These are phyloP conservation scores for Globisporangium spiculum DNA, from an alignment of 352 stramenopile species.

Conservation along the genomic window DNA sequence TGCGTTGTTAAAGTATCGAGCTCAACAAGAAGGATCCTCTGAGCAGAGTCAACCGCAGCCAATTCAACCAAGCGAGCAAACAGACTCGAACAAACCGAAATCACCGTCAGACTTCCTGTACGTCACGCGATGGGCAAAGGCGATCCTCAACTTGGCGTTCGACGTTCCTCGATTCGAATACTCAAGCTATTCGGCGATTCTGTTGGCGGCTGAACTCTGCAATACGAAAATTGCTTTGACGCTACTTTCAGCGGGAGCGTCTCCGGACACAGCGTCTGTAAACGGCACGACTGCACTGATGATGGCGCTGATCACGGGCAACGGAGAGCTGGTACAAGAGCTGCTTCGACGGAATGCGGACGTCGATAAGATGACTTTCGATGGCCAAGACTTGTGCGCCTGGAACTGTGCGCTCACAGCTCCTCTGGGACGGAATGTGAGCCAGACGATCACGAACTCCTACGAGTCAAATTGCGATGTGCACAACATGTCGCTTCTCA, in stretches of 20 bases:
- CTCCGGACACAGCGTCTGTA: constrained; percentile 23
- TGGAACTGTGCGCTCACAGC: constrained; percentile 54
- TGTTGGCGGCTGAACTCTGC: constrained; percentile 52
- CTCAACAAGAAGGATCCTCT: not conserved
- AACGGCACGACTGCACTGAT: constrained; percentile 54
- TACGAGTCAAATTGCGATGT: constrained; percentile 16
- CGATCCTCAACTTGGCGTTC: constrained; percentile 42
- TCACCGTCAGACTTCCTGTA: constrained; percentile 13
- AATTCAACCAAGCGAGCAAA: not conserved
- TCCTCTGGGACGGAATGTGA: constrained; percentile 20
- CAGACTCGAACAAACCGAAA: not conserved
- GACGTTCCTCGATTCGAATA: constrained; percentile 52
- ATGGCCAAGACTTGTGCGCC: constrained; percentile 46
- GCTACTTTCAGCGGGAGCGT: constrained; percentile 46
- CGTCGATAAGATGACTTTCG: constrained; percentile 54
- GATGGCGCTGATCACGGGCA: constrained; percentile 49
- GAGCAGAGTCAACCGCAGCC: not conserved
- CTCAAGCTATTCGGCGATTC: constrained; percentile 36
- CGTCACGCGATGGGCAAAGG: constrained; percentile 34
- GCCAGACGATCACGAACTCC: constrained; percentile 14
- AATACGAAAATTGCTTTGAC: constrained; percentile 26
- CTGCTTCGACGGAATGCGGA: constrained; percentile 34
- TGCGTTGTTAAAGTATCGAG: not conserved
- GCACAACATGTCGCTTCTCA: constrained; percentile 20
- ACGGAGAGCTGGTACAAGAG: constrained; percentile 29